Evolutionary conservation across 2,329 filamentous ascomycete genomes (phyloP).

Genomic region (Fonsecaea nubica): DNA sequence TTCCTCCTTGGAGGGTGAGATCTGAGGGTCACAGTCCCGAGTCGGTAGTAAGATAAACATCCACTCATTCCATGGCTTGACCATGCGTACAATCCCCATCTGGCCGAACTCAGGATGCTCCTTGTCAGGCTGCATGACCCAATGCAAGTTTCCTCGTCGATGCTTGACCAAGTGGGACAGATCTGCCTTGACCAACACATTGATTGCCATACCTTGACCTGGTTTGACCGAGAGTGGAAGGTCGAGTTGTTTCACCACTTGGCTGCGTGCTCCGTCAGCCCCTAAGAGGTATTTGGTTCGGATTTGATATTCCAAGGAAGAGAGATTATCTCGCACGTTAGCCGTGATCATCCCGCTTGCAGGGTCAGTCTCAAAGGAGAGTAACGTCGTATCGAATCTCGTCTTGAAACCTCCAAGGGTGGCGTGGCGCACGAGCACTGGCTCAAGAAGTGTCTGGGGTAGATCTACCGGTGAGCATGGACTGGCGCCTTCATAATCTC

Average conservation of each 20-base stretch:
- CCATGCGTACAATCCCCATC: slow-evolving; percentile 62
- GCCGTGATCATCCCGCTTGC: slow-evolving; percentile 45
- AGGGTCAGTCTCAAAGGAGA: slow-evolving; percentile 45
- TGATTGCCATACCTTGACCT: slow-evolving; percentile 55
- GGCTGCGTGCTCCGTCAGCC: slow-evolving; percentile 45
- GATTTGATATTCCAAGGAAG: slow-evolving; percentile 42
- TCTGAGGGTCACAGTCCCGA: slow-evolving; percentile 3
- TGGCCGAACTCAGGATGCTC: slow-evolving; percentile 56
- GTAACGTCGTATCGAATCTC: slow-evolving; percentile 49
- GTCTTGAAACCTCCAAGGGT: slow-evolving; percentile 48
- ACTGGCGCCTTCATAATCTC: slow-evolving; percentile 51
- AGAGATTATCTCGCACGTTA: slow-evolving; percentile 47
- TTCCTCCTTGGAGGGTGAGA: slow-evolving; percentile 44
- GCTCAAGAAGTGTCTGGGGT: slow-evolving; percentile 53
- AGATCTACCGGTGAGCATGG: slow-evolving; percentile 53
- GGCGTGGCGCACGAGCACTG: slow-evolving; percentile 50
- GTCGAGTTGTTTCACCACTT: slow-evolving; percentile 53
- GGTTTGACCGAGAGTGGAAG: slow-evolving; percentile 55
- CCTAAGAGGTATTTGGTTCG: slow-evolving; percentile 56
- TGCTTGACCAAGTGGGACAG: slow-evolving; percentile 57
- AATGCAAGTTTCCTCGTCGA: slow-evolving; percentile 65
- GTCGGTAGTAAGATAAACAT: slow-evolving; percentile 61
- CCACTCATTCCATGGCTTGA: slow-evolving; percentile 69
- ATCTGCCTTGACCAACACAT: slow-evolving; percentile 59
- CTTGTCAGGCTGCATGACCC: slow-evolving; percentile 62